phyloP scores from a whole-genome alignment of 345 rosid species.

The Psidium guajava region DNA sequence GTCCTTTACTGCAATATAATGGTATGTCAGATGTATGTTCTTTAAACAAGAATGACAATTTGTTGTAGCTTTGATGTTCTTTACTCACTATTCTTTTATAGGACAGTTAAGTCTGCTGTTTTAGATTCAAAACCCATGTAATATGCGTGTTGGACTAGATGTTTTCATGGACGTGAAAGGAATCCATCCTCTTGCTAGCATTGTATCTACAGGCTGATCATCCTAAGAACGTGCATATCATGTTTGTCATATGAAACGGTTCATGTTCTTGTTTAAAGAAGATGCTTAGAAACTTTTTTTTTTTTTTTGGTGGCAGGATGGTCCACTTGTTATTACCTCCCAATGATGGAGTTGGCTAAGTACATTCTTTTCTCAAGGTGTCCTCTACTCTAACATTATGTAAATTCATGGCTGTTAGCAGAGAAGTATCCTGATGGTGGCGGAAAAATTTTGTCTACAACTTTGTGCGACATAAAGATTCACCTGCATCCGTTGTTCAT shows the following conservation, averaged over 20 bases:
- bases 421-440: slow-evolving; percentile 33
- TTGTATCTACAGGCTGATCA: not conserved
- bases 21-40: not conserved
- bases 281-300: not conserved
- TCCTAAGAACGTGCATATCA: not conserved
- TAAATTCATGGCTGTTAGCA: slow-evolving; percentile 25
- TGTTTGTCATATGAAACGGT: not conserved
- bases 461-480: not conserved
- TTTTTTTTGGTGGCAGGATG: slow-evolving; percentile 17
- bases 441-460: slow-evolving; percentile 11
- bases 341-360: slow-evolving; percentile 2
- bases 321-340: slow-evolving; percentile 2
- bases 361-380: slow-evolving; percentile 8
- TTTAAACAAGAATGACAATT: not conserved
- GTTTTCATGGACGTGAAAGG: not conserved
- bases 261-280: not conserved
- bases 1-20: not conserved
- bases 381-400: not conserved
- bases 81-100: not conserved
- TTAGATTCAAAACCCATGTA: not conserved
- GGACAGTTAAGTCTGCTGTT: not conserved
- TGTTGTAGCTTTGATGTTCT: not conserved
- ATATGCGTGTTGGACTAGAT: not conserved
- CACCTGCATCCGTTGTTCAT: not conserved
- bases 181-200: not conserved